Percentiles rank a stretch among this genome's conserved stretches.
These are phyloP conservation scores for Nakataea oryzae DNA, from an alignment of 2,329 filamentous ascomycete genomes.

Conservation along the genomic window DNA sequence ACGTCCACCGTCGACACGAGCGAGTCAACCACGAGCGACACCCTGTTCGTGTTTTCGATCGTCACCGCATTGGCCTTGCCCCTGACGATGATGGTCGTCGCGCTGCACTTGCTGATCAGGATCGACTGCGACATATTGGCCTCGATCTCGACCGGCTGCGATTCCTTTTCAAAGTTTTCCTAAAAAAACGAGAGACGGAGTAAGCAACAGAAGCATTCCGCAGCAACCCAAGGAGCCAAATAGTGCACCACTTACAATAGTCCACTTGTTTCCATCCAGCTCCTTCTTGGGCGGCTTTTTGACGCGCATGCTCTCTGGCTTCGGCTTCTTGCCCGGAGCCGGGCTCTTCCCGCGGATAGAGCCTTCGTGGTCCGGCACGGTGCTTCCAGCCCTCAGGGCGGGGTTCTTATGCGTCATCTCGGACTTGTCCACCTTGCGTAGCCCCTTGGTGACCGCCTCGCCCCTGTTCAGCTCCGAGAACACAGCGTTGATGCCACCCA, in stretches of 20 bases:
- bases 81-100: conserved; percentile 77
- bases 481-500: conserved; percentile 68
- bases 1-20: conserved; percentile 88
- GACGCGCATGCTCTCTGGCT: conserved; percentile 73
- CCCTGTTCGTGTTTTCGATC: conserved; percentile 76
- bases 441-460: conserved; percentile 72
- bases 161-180: conserved; percentile 82
- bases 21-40: conserved; percentile 80
- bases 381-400: conserved; percentile 61
- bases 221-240: not conserved
- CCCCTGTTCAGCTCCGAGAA: conserved; percentile 90
- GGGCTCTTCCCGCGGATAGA: conserved; percentile 63
- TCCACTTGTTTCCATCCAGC: conserved; percentile 87
- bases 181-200: conserved; percentile 20
- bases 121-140: conserved; percentile 79
- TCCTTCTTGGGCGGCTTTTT: conserved; percentile 75
- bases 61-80: conserved; percentile 97
- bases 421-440: conserved; percentile 89
- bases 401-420: conserved; percentile 99
- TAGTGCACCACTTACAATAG: conserved; percentile 49
- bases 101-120: conserved; percentile 84
- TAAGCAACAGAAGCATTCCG: not conserved
- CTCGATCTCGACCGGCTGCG: conserved; percentile 66
- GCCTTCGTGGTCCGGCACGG: conserved; percentile 50
- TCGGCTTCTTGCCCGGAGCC: conserved; percentile 77